Percentiles rank a stretch among this genome's conserved stretches.
These are phyloP conservation scores for Wickerhamomyces hampshirensis DNA, from an alignment of 805 yeast species.

Conservation along the genomic window DNA sequence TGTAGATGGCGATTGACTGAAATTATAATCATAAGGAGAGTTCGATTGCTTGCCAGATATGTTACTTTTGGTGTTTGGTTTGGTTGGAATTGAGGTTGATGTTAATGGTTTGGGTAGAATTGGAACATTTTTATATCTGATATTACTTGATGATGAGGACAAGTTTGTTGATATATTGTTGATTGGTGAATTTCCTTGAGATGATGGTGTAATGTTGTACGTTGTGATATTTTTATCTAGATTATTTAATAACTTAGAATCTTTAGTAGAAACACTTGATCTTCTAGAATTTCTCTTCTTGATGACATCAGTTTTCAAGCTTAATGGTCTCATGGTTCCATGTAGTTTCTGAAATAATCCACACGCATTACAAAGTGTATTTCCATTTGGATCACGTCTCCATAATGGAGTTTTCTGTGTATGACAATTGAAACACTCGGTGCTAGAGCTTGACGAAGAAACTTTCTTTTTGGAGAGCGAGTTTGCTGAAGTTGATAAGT, in stretches of 20 bases:
- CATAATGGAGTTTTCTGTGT: slow-evolving; percentile 90
- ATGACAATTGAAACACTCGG: slow-evolving; percentile 77
- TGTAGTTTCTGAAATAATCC: slow-evolving; percentile 87
- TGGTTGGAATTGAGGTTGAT: slow-evolving; percentile 7
- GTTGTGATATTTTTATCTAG: slow-evolving; percentile 21
- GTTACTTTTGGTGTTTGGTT: slow-evolving; percentile 3
- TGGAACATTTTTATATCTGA: slow-evolving; percentile 23
- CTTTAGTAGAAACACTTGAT: slow-evolving; percentile 16
- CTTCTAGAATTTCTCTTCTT: slow-evolving; percentile 56
- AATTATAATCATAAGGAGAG: slow-evolving; percentile 16
- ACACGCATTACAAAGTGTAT: slow-evolving; percentile 92
- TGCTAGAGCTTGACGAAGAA: slow-evolving; percentile 17
- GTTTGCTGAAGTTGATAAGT: slow-evolving; percentile 18
- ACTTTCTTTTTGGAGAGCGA: slow-evolving; percentile 21
- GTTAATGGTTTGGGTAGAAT: slow-evolving; percentile 25
- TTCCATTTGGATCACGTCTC: slow-evolving; percentile 88
- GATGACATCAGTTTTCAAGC: slow-evolving; percentile 86
- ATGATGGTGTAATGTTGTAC: slow-evolving; percentile 20
- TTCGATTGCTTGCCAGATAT: slow-evolving; percentile 8
- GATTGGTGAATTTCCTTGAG: slow-evolving; percentile 20
- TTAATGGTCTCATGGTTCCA: slow-evolving; percentile 87
- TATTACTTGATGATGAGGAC: slow-evolving; percentile 4
- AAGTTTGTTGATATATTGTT: slow-evolving; percentile 8
- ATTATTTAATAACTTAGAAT: slow-evolving; percentile 12
- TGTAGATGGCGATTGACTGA: slow-evolving; percentile 16